Base-by-base conservation (phyloP, 1,139 yeast species). In the Candida sp. region DNA sequence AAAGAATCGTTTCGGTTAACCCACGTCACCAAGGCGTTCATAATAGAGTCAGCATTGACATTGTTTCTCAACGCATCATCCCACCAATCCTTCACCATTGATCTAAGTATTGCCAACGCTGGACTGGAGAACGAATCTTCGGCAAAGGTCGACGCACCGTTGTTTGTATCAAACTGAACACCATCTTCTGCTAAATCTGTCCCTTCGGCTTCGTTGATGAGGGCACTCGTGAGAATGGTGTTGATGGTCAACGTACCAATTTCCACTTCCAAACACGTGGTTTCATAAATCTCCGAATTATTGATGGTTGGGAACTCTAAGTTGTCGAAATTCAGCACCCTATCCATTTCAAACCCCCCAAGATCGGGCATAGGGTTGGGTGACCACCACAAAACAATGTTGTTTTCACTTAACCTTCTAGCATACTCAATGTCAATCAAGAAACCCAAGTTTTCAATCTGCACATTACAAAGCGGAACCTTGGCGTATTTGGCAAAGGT, bases 371-470 rank as follows among this genome's bases (percentile, higher is more conserved):
- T 70, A 1, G 96, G 90, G 35, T 78, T 79, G 3, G 85, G 81
- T 0, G 97, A 90, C 98, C 99, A 93, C 99, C 99, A 96, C 44
- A 94, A 70, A 3, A 93, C 88, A 48, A 90, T 81, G 56, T 86
- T 84, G 48, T 83, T 82, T 37, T 81, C 78, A 32, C 77, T 75
- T 50, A 94, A 77, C 50, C 86, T 80, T 62, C 99, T 78, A 0
- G 98, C 96, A 68, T 90, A 94, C 52, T 85, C 85, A 41, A 94
- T 80, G 70, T 94, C 99, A 56, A 94, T 88, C 60, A 92, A 72
- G 60, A 84, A 90, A 0, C 90, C 87, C 66, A 87, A 78, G 58
- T 90, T 90, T 53, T 90, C 96, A 22, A 85, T 77, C 54, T 85
- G 86, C 57, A 94, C 70, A 63, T 94, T 94, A 66, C 98, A 91